Percentiles rank a stretch among this genome's conserved stretches.
These are phyloP conservation scores for Debaryomycetaceae sp. DNA, from an alignment of 1,139 yeast genomes.

Conservation along the genomic window DNA sequence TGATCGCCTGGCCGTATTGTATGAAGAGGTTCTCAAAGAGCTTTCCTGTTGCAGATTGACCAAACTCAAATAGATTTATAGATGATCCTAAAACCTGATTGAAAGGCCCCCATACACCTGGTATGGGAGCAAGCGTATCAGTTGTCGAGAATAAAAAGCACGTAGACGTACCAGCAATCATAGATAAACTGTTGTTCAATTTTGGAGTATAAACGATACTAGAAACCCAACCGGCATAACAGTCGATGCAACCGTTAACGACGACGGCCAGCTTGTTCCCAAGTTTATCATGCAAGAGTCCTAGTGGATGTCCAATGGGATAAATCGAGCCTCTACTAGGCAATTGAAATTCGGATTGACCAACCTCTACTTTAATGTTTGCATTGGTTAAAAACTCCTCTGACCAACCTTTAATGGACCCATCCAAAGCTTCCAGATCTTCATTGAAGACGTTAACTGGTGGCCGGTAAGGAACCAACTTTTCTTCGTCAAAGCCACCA, in stretches of 20 bases:
- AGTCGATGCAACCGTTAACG: slow-evolving; percentile 53
- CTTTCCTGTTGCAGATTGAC: slow-evolving; percentile 58
- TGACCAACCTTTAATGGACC: slow-evolving; percentile 56
- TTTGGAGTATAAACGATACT: slow-evolving; percentile 13
- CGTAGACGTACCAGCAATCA: slow-evolving; percentile 63
- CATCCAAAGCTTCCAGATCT: slow-evolving; percentile 40
- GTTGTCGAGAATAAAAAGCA: slow-evolving; percentile 42
- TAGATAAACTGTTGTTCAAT: slow-evolving; percentile 25
- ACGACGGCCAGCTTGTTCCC: slow-evolving; percentile 15
- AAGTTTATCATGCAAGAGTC: slow-evolving; percentile 9
- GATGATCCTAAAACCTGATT: slow-evolving; percentile 18
- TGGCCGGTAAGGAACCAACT: slow-evolving; percentile 10
- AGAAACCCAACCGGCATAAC: slow-evolving; percentile 55
- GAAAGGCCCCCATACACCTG: slow-evolving; percentile 62
- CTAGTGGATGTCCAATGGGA: slow-evolving; percentile 21
- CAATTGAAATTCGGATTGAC: slow-evolving; percentile 6
- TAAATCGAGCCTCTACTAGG: slow-evolving; percentile 4
- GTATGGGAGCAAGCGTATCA: slow-evolving; percentile 13
- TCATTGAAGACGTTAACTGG: slow-evolving; percentile 6
- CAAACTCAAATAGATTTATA: slow-evolving; percentile 44
- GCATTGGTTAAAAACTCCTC: slow-evolving; percentile 17
- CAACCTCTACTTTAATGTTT: slow-evolving; percentile 20
- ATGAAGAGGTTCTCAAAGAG: slow-evolving; percentile 44
- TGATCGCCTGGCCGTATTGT: slow-evolving; percentile 18
- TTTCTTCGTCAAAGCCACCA: slow-evolving; percentile 14